Evolutionary conservation across 148 eudicot species (phyloP).

Genomic region (Talinum fruticosum): DNA sequence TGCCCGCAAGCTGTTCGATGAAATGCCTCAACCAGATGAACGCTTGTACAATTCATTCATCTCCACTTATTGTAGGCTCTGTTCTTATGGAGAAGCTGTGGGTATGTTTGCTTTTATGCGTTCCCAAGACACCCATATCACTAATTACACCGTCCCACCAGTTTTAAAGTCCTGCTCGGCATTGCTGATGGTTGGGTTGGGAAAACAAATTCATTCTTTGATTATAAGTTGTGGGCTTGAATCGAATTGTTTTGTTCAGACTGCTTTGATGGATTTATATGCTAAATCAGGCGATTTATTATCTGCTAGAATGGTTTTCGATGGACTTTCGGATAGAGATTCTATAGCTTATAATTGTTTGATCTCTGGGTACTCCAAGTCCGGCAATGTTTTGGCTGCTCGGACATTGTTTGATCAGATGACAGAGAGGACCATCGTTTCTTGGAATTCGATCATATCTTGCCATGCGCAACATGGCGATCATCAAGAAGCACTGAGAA

Average conservation of each 20-base stretch:
- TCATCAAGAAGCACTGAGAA: constrained; percentile 43
- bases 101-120: constrained; percentile 44
- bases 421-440: constrained; percentile 45
- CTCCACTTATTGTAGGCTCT: constrained; percentile 30
- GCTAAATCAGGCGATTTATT: neutral
- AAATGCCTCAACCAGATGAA: constrained; percentile 43
- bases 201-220: constrained; percentile 54
- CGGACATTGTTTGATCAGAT: constrained; percentile 54
- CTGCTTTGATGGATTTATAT: constrained; percentile 11
- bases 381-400: constrained; percentile 25
- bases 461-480: constrained; percentile 47
- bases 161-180: constrained; percentile 53
- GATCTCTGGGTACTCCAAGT: neutral
- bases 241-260: constrained; percentile 33
- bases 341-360: constrained; percentile 24
- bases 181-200: constrained; percentile 36
- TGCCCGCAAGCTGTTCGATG: constrained; percentile 48
- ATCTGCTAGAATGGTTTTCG: constrained; percentile 26
- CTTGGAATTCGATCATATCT: constrained; percentile 58
- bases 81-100: constrained; percentile 35
- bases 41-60: constrained; percentile 40
- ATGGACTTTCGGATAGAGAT: constrained; percentile 42
- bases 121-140: constrained; percentile 23
- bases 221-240: constrained; percentile 42
- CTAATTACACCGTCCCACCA: constrained; percentile 37